Evolutionary conservation across 805 yeast species (phyloP).

Genomic region (Naumovozyma baii): DNA sequence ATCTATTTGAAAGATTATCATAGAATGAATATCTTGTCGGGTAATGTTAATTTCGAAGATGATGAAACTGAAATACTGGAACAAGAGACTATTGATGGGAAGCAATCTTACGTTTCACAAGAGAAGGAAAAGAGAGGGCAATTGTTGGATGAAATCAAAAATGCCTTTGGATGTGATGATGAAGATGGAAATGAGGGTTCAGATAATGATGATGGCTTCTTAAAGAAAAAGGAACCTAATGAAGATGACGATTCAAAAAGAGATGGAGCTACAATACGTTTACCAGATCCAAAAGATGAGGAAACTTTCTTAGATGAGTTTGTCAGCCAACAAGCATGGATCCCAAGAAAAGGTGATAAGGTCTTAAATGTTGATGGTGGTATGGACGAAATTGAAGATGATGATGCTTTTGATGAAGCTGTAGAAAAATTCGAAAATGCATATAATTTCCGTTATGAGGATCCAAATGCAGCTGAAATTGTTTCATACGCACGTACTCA

Average conservation of each 20-base stretch:
- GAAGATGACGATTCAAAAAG: constrained; percentile 24
- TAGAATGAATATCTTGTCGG: constrained; percentile 68
- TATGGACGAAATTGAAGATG: constrained; percentile 47
- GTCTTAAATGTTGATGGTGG: constrained; percentile 36
- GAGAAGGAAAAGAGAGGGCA: constrained; percentile 67
- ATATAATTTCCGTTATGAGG: constrained; percentile 91
- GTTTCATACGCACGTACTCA: constrained; percentile 91
- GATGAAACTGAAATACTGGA: constrained; percentile 34
- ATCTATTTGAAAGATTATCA: constrained; percentile 88
- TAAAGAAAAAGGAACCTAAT: constrained; percentile 45
- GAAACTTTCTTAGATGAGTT: constrained; percentile 67
- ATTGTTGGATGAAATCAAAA: constrained; percentile 68
- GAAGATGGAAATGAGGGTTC: constrained; percentile 35
- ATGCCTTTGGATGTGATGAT: constrained; percentile 46
- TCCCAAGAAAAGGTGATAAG: constrained; percentile 60
- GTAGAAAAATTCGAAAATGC: constrained; percentile 88
- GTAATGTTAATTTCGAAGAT: constrained; percentile 47
- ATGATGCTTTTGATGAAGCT: constrained; percentile 83
- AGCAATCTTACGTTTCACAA: constrained; percentile 61
- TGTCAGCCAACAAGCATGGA: constrained; percentile 78
- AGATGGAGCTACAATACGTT: constrained; percentile 12
- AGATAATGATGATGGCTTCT: constrained; percentile 37
- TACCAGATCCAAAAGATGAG: constrained; percentile 60
- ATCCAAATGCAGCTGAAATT: constrained; percentile 81
- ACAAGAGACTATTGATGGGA: constrained; percentile 31